phyloP scores from a whole-genome alignment of 2,329 filamentous ascomycete genomes.

The Xylaria sp. region DNA sequence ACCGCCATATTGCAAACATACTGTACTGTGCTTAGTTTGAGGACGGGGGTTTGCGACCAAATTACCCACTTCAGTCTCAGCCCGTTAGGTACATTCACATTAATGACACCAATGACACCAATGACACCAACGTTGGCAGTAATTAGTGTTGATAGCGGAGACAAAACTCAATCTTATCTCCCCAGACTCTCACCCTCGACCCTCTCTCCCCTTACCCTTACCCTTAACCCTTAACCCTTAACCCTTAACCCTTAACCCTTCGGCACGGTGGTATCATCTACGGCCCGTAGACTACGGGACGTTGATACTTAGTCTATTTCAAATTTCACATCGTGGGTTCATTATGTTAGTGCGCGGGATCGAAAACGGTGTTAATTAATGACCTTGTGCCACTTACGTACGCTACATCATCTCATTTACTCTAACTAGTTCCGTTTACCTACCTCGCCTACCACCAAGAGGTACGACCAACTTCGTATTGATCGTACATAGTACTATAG shows the following conservation, averaged over 20 bases:
- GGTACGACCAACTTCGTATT: not conserved
- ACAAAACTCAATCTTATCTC: conserved; percentile 6
- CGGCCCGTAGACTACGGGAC: conserved; percentile 11
- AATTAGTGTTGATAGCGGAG: conserved; percentile 12
- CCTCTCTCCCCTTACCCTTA: conserved; percentile 28
- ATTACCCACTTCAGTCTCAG: conserved; percentile 29
- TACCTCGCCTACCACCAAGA: not conserved
- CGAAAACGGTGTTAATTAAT: conserved; percentile 4
- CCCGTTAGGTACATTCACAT: conserved; percentile 5
- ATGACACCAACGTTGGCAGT: conserved; percentile 15
- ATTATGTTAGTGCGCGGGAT: not conserved
- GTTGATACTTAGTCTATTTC: conserved; percentile 13
- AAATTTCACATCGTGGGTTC: conserved; percentile 5
- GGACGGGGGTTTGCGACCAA: conserved; percentile 16
- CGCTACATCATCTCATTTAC: conserved; percentile 13
- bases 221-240: too few relatives aligned
- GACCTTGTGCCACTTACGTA: not conserved
- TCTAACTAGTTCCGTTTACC: too few relatives aligned
- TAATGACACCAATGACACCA: conserved; percentile 11
- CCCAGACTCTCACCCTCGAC: conserved; percentile 8
- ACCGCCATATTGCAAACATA: conserved; percentile 18
- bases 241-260: conserved; percentile 28
- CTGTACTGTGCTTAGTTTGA: not conserved
- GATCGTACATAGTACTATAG: too few relatives aligned
- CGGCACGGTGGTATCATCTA: conserved; percentile 17